Conservation (phyloP, 208 protist species). For the Trypanosoma grayi region DNA sequence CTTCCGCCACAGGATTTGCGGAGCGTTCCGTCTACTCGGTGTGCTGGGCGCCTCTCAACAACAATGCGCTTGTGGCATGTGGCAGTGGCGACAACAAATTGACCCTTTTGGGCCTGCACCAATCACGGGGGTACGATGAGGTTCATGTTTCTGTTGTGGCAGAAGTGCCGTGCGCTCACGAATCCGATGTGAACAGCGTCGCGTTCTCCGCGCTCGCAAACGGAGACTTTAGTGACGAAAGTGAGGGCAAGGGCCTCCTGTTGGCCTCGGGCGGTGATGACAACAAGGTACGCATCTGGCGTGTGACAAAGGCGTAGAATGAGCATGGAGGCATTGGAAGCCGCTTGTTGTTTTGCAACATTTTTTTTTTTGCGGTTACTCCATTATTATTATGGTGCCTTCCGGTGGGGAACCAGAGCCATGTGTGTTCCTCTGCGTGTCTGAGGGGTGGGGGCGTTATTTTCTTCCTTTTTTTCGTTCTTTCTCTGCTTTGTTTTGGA, state of each 20-base stretch:
- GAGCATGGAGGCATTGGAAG: background rate
- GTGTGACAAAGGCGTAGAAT: slow-evolving; percentile 28
- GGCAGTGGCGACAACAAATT: slow-evolving; percentile 87
- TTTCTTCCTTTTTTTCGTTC: slow-evolving; percentile 15
- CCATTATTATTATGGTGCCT: no score
- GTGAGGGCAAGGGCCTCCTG: slow-evolving; percentile 23
- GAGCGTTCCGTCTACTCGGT: slow-evolving; percentile 76
- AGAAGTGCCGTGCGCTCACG: slow-evolving; percentile 48
- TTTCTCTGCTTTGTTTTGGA: slow-evolving; percentile 1
- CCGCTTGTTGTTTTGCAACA: background rate
- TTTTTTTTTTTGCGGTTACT: background rate
- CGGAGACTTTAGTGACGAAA: slow-evolving; percentile 3
- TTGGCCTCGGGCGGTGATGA: slow-evolving; percentile 81
- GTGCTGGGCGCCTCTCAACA: slow-evolving; percentile 54
- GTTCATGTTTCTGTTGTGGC: slow-evolving; percentile 32
- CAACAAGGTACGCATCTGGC: slow-evolving; percentile 63
- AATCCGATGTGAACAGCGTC: slow-evolving; percentile 82
- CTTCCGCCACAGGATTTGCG: slow-evolving; percentile 40
- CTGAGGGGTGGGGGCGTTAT: background rate
- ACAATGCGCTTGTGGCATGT: slow-evolving; percentile 52
- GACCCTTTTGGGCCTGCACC: slow-evolving; percentile 54
- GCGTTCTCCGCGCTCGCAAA: slow-evolving; percentile 36
- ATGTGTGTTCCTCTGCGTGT: no score
- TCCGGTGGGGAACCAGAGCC: no score
- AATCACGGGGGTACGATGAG: slow-evolving; percentile 17